Conservation (phyloP, 140 eudicot species). For the Cichorium intybus region DNA sequence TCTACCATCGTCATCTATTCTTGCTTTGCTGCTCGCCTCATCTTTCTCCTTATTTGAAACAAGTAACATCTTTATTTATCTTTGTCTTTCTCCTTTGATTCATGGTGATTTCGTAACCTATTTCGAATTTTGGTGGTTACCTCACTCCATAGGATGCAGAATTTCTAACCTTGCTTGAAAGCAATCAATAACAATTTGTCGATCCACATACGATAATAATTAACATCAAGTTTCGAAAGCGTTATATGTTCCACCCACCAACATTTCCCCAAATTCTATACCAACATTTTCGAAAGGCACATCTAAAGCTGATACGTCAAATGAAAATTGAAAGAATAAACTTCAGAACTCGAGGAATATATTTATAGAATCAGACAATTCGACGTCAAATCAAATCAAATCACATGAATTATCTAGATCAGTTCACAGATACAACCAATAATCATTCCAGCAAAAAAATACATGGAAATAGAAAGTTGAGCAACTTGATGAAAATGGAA, state of each 20-base stretch:
- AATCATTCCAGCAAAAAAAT: not conserved
- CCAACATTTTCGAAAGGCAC: slow-evolving; percentile 11
- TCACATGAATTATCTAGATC: slow-evolving; percentile 26
- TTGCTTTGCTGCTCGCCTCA: too few species aligned
- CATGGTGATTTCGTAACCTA: too few species aligned
- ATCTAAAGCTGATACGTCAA: slow-evolving; percentile 11
- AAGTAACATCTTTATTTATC: too few species aligned
- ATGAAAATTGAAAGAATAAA: slow-evolving; percentile 4
- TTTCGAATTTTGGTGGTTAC: too few species aligned
- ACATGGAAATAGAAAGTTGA: not conserved
- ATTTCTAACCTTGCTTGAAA: too few species aligned
- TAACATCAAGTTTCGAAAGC: not conserved
- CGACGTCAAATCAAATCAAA: slow-evolving; percentile 7
- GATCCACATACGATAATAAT: not conserved
- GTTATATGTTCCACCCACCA: not conserved
- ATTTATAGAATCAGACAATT: not conserved
- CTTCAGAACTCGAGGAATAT: slow-evolving; percentile 6
- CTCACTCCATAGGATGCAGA: too few species aligned
- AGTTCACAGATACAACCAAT: slow-evolving; percentile 3
- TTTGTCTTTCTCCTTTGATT: too few species aligned
- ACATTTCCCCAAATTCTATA: slow-evolving; percentile 16
- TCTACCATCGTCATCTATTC: too few species aligned
- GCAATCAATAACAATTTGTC: slow-evolving; percentile 5
- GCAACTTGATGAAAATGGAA: not conserved
- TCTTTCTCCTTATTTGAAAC: too few species aligned